Evolutionary conservation across 2,329 filamentous ascomycete genomes (phyloP).

Genomic region (Fusarium nygamai): DNA sequence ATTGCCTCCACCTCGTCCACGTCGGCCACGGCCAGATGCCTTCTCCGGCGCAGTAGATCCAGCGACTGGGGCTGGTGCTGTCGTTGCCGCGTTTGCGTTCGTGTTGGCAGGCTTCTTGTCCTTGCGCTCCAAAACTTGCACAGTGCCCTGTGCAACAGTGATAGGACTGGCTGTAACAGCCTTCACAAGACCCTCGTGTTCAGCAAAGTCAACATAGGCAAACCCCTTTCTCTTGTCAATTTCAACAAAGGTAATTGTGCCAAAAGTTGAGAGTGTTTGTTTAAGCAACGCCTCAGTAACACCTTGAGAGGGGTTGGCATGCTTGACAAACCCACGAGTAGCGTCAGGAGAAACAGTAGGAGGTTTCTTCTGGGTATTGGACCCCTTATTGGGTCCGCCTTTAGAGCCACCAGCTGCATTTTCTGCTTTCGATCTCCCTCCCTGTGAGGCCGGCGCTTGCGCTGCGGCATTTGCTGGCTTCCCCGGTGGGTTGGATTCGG

Average conservation of each 20-base stretch:
- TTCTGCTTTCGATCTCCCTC: constrained; percentile 40
- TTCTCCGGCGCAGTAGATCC: constrained; percentile 43
- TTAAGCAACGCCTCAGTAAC: constrained; percentile 85
- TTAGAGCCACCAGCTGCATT: constrained; percentile 34
- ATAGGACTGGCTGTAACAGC: constrained; percentile 86
- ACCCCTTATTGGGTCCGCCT: constrained; percentile 38
- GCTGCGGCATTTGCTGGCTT: constrained; percentile 42
- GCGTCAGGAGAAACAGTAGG: constrained; percentile 53
- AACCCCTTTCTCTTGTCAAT: constrained; percentile 96
- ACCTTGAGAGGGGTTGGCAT: constrained; percentile 88
- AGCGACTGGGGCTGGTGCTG: constrained; percentile 27
- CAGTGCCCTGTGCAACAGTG: constrained; percentile 82
- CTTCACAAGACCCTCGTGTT: constrained; percentile 76
- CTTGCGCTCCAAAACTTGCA: constrained; percentile 87
- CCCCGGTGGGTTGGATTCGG: constrained; percentile 33
- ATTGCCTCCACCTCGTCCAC: constrained; percentile 46
- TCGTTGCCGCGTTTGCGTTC: constrained; percentile 24
- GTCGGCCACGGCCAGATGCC: constrained; percentile 45
- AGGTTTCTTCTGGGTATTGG: constrained; percentile 48
- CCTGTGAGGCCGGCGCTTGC: constrained; percentile 42
- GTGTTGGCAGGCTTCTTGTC: constrained; percentile 59
- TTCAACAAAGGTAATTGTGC: constrained; percentile 80
- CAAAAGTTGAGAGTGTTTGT: constrained; percentile 78
- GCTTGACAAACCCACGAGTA: constrained; percentile 80
- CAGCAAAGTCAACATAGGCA: constrained; percentile 89